A percentile compares a stretch with the other conserved stretches of the same genome.
phyloP scores from a whole-genome alignment of 2,329 filamentous ascomycete species.

The Phialophora macrospora region DNA sequence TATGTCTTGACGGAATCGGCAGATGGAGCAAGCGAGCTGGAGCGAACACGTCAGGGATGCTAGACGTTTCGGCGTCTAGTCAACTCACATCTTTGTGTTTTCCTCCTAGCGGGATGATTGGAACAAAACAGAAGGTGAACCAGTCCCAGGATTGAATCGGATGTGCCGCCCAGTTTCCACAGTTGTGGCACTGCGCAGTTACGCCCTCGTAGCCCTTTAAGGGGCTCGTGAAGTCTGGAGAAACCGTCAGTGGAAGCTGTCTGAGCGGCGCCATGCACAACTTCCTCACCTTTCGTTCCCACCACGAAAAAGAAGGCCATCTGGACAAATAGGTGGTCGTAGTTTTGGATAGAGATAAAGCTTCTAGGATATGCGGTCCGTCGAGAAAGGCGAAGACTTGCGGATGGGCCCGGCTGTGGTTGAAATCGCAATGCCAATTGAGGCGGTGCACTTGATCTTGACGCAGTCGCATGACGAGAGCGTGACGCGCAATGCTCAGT shows the following conservation, averaged over 20 bases:
- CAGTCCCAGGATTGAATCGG: constrained; percentile 53
- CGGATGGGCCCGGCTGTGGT: not conserved
- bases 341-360: not conserved
- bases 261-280: not conserved
- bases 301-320: constrained; percentile 38
- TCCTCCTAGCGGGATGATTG: constrained; percentile 43
- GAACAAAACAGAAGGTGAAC: constrained; percentile 54
- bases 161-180: constrained; percentile 53
- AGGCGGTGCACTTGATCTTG: constrained; percentile 5
- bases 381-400: not conserved
- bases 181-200: constrained; percentile 54
- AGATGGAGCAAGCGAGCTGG: constrained; percentile 37
- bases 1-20: constrained; percentile 38
- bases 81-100: constrained; percentile 41
- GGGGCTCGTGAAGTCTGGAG: constrained; percentile 50
- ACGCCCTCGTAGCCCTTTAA: constrained; percentile 54
- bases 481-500: constrained; percentile 2
- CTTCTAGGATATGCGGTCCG: not conserved
- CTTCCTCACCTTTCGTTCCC: constrained; percentile 33
- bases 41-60: constrained; percentile 11
- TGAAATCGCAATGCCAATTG: not conserved
- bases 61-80: not conserved
- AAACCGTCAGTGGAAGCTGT: constrained; percentile 20
- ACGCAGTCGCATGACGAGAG: constrained; percentile 4
- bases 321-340: not conserved